A percentile compares a stretch with the other conserved stretches of the same genome.
Conservation (phyloP, 805 yeast species). For the Hanseniaspora singularis region DNA sequence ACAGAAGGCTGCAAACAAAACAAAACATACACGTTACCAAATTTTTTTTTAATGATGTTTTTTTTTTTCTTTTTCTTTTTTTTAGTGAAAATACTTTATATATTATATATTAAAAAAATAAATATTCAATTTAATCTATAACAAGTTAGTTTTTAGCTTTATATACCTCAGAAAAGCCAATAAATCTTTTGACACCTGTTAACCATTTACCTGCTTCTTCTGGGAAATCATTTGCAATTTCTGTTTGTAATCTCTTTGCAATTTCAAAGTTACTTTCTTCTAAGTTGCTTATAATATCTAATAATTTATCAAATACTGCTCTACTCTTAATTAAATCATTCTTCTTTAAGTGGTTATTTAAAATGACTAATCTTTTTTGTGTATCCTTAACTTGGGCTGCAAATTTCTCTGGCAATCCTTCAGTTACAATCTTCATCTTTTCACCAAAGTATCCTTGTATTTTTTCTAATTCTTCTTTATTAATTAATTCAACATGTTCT, state of each 20-base stretch:
- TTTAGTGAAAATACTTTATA: too few relatives aligned
- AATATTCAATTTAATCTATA: too few relatives aligned
- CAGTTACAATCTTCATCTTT: constrained; percentile 51
- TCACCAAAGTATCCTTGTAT: constrained; percentile 46
- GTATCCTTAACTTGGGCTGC: constrained; percentile 66
- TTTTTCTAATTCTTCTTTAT: constrained; percentile 40
- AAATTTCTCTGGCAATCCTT: constrained; percentile 63
- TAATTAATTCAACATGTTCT: constrained; percentile 35
- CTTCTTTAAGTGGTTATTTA: constrained; percentile 68
- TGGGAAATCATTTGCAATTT: constrained; percentile 51
- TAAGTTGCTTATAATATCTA: constrained; percentile 40
- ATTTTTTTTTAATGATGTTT: too few relatives aligned
- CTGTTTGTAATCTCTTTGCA: constrained; percentile 46
- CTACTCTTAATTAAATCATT: constrained; percentile 46
- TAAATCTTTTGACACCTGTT: constrained; percentile 77
- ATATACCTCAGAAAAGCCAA: constrained; percentile 64
- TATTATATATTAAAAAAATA: too few relatives aligned
- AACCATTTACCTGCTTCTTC: constrained; percentile 85
- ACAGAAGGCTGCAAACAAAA: too few relatives aligned
- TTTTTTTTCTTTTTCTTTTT: too few relatives aligned
- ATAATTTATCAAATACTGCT: constrained; percentile 44
- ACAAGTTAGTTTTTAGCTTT: too few relatives aligned
- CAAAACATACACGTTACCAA: too few relatives aligned
- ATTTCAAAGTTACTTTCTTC: constrained; percentile 41
- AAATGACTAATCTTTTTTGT: constrained; percentile 63